These are phyloP conservation scores for Hypoxylon sp. DNA, from an alignment of 2,329 filamentous ascomycete species.

Conservation along the genomic window DNA sequence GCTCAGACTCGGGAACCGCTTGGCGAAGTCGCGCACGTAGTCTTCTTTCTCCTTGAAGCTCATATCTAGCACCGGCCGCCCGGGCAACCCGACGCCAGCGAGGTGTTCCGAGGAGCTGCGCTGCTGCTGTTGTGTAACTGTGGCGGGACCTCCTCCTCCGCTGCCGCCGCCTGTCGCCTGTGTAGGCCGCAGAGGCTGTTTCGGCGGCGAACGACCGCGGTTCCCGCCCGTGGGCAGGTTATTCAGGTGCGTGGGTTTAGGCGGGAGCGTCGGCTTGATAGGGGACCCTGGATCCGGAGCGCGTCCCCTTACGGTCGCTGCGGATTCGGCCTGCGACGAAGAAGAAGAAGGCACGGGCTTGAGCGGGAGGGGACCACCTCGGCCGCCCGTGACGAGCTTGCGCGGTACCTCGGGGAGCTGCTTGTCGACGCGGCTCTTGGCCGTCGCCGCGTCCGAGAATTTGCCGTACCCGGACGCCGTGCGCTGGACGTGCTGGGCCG, in stretches of 20 bases:
- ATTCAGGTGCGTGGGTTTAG: constrained; percentile 72
- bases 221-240: constrained; percentile 61
- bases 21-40: constrained; percentile 78
- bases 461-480: constrained; percentile 92
- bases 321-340: constrained; percentile 39
- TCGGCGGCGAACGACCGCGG: constrained; percentile 61
- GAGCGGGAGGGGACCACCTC: constrained; percentile 39
- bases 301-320: constrained; percentile 41
- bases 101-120: constrained; percentile 54
- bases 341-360: constrained; percentile 43
- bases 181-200: constrained; percentile 46
- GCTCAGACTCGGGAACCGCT: constrained; percentile 86
- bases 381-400: constrained; percentile 59
- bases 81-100: constrained; percentile 60
- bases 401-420: constrained; percentile 60
- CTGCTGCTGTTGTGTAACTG: constrained; percentile 39
- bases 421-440: constrained; percentile 54
- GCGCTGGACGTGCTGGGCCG: constrained; percentile 64
- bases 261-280: constrained; percentile 66
- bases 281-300: constrained; percentile 48
- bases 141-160: neutral
- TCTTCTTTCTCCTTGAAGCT: constrained; percentile 71
- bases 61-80: constrained; percentile 66
- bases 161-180: neutral
- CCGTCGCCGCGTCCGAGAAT: constrained; percentile 72